Evolutionary conservation across 78 protist genomes (phyloP), one percentile per base, ranked within the genome.

Genomic region (Bigelowiella natans): DNA sequence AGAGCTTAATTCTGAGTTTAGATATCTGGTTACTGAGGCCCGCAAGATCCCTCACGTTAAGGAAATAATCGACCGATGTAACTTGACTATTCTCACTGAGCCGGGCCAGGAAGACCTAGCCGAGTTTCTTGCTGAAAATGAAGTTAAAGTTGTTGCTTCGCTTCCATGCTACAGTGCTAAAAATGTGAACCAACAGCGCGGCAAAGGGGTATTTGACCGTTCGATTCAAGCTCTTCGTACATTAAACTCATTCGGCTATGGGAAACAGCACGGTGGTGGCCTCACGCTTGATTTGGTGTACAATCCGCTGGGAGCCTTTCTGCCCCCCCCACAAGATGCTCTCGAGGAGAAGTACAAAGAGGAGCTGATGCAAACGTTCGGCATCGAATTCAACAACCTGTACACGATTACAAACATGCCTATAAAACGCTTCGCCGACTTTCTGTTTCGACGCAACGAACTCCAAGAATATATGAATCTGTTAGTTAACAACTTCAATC

Each of bases 41-140:
- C 7, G 73, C n/a, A n/a, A n/a, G n/a, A n/a, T n/a, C n/a, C n/a
- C n/a, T n/a, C n/a, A n/a, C n/a, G n/a, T n/a, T n/a, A n/a, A n/a
- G n/a, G n/a, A n/a, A n/a, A n/a, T n/a, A n/a, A n/a, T n/a, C n/a
- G 93, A 91, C 37, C 93, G 93, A 36, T 91, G 93, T 88, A 91
- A 91, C 87, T 39, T 91, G 51, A 86, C 93, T 2, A 87, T 91
- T 1, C 63, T 91, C 28, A 2, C 3, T 0, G 89, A 86, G 37
- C 93, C 90, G 0, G 90, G 89, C 0, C 89, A 85, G 85, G 90
- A 91, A 18, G 89, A 30, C 37, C 89, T 86, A 1, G 82, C 87
- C 1, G 0, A 28, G 36, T 91, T 91, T 31, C 90, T 91, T 28
- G 86, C 51, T 1, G 39, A 91, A 18, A 0, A 91, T 88, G 3